Evolutionary conservation across 2,329 filamentous ascomycete species (phyloP).

Genomic region (Proliferodiscus dingleyae): DNA sequence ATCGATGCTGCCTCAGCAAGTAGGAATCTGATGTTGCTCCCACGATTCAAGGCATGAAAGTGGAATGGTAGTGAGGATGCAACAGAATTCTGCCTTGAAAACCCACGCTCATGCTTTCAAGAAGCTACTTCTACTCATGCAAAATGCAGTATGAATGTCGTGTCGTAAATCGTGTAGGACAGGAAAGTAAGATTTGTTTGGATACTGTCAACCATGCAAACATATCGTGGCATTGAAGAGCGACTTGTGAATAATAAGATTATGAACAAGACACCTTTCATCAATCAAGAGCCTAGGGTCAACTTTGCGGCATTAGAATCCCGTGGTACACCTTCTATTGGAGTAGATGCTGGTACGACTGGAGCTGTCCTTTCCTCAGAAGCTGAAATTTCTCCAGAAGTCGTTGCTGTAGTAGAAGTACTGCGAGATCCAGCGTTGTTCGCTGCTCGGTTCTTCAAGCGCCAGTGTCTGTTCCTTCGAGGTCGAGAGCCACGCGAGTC

Average conservation of each 20-base stretch:
- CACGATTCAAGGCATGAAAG: too few relatives aligned
- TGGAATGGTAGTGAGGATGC: too few relatives aligned
- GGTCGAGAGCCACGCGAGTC: slow-evolving; percentile 16
- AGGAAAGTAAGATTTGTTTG: neutral
- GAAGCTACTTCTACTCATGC: too few relatives aligned
- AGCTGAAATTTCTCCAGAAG: slow-evolving; percentile 15
- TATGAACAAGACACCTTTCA: neutral
- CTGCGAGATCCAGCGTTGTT: slow-evolving; percentile 12
- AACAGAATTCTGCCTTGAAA: too few relatives aligned
- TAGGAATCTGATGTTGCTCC: too few relatives aligned
- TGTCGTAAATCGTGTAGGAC: neutral
- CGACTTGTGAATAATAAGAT: neutral
- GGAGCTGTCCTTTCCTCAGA: slow-evolving; percentile 11
- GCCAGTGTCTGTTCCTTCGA: slow-evolving; percentile 27
- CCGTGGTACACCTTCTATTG: slow-evolving; percentile 3
- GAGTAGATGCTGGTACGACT: slow-evolving; percentile 12
- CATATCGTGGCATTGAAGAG: neutral
- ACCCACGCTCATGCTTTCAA: too few relatives aligned
- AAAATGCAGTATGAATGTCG: neutral
- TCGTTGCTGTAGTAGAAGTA: slow-evolving; percentile 1
- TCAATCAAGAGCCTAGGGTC: slow-evolving; percentile 4
- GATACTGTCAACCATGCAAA: neutral
- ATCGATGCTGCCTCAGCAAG: too few relatives aligned
- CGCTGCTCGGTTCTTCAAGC: slow-evolving; percentile 23
- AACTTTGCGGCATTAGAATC: slow-evolving; percentile 1